These are phyloP conservation scores for Strobilomyces dryophilus DNA, from an alignment of 768 basidiomycete species.

Conservation along the genomic window DNA sequence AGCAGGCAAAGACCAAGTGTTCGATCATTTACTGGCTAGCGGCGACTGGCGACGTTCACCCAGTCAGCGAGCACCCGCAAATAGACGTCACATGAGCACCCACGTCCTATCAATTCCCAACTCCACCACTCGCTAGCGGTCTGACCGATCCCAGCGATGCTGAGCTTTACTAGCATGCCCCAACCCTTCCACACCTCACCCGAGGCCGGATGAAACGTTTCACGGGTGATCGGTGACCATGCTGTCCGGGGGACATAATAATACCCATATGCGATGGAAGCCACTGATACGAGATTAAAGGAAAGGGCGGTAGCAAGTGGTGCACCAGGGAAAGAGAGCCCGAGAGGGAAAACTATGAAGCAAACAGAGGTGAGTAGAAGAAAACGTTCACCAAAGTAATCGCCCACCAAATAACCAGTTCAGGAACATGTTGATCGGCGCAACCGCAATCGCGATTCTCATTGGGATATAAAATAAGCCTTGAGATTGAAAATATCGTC, in stretches of 20 bases:
- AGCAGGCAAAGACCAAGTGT: neutral
- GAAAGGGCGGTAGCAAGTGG: conserved; percentile 87
- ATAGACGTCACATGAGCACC: conserved; percentile 1
- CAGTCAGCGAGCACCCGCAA: neutral
- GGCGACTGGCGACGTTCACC: conserved; percentile 35
- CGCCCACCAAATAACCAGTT: conserved; percentile 78
- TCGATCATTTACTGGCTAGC: conserved; percentile 43
- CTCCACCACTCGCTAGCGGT: conserved; percentile 96
- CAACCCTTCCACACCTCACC: conserved; percentile 62
- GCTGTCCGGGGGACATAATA: conserved; percentile 66
- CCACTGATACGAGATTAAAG: conserved; percentile 75
- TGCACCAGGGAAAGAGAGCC: conserved; percentile 88
- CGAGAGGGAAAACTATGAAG: conserved; percentile 43
- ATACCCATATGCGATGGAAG: conserved; percentile 61
- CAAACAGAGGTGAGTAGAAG: neutral
- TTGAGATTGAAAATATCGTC: conserved; percentile 28
- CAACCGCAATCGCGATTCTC: conserved; percentile 73
- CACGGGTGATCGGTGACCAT: conserved; percentile 51
- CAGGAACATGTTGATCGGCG: conserved; percentile 79
- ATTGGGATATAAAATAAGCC: conserved; percentile 78
- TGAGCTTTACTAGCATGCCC: conserved; percentile 66
- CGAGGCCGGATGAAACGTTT: conserved; percentile 44
- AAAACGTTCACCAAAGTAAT: neutral
- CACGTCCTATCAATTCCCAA: conserved; percentile 77
- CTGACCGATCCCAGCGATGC: conserved; percentile 78